phyloP scores from a whole-genome alignment of 805 yeast genomes.

The Ogataea allantospora region DNA sequence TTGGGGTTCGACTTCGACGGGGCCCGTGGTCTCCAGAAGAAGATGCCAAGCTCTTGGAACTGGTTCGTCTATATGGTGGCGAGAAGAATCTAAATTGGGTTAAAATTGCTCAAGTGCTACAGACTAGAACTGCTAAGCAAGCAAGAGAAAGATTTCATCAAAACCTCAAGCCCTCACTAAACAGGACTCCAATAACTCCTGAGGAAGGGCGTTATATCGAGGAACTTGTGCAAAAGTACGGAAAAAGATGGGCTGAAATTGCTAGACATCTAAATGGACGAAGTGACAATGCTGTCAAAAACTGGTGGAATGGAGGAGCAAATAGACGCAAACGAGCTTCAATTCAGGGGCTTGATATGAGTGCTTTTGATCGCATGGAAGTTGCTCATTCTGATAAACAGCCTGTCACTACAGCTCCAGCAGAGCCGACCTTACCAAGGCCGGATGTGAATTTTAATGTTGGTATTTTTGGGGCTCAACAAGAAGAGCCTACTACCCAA shows the following conservation, averaged over 20 bases:
- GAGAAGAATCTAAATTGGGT: slow-evolving; percentile 71
- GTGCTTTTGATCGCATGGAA: slow-evolving; percentile 11
- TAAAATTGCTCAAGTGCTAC: slow-evolving; percentile 67
- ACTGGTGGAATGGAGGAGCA: slow-evolving; percentile 97
- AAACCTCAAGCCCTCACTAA: slow-evolving; percentile 80
- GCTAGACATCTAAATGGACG: slow-evolving; percentile 85
- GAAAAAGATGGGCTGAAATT: slow-evolving; percentile 92
- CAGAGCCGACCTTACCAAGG: slow-evolving; percentile 3
- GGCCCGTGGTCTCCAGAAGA: slow-evolving; percentile 94
- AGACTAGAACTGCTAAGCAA: slow-evolving; percentile 84
- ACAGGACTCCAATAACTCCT: slow-evolving; percentile 76
- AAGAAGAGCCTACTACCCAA: slow-evolving; percentile 7
- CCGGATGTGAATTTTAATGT: slow-evolving; percentile 20
- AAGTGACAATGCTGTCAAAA: slow-evolving; percentile 86
- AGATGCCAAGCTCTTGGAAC: slow-evolving; percentile 67
- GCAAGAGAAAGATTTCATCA: slow-evolving; percentile 91
- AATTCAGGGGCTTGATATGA: slow-evolving; percentile 23
- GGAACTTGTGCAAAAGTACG: slow-evolving; percentile 71
- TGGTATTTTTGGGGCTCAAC: slow-evolving; percentile 16
- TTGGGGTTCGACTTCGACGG: slow-evolving; percentile 40
- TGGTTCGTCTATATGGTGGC: slow-evolving; percentile 71
- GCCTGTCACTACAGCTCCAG: background rate
- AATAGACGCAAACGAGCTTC: slow-evolving; percentile 68
- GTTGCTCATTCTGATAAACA: background rate
- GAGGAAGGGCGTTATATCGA: slow-evolving; percentile 85